Percentiles rank a stretch among this genome's conserved stretches.
Evolutionary conservation across 495 filamentous ascomycete species (phyloP).

Genomic region (Monascus purpureus): DNA sequence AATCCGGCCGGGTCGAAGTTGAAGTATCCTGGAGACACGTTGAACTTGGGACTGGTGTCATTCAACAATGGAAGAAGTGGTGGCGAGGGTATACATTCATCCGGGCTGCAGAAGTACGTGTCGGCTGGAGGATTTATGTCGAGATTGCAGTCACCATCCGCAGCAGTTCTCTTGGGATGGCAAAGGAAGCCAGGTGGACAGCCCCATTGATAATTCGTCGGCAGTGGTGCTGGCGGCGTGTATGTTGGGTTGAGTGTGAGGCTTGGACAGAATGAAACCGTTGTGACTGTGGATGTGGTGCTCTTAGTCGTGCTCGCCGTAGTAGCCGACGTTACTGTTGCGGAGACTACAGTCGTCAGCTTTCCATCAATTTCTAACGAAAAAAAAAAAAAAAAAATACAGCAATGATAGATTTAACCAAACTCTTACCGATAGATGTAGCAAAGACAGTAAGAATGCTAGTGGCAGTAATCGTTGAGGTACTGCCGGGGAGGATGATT

Average conservation of each 20-base stretch:
- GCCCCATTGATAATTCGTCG: conserved; percentile 34
- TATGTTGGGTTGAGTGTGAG: conserved; percentile 20
- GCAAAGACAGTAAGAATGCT: too few relatives aligned
- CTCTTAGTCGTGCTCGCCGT: neutral
- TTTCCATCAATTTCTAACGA: neutral
- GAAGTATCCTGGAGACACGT: conserved; percentile 14
- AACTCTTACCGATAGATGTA: too few relatives aligned
- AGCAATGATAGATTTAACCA: too few relatives aligned
- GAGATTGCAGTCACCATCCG: conserved; percentile 33
- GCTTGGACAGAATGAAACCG: conserved; percentile 14
- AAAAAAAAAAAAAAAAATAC: neutral
- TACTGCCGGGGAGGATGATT: too few relatives aligned
- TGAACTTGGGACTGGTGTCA: conserved; percentile 24
- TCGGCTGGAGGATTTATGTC: conserved; percentile 37
- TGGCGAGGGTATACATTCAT: conserved; percentile 38
- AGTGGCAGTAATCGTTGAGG: too few relatives aligned
- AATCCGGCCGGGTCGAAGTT: conserved; percentile 34
- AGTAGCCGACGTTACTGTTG: neutral
- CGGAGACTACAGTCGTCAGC: too few relatives aligned
- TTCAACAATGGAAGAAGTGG: conserved; percentile 12
- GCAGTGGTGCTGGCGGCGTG: conserved; percentile 15
- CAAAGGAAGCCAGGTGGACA: conserved; percentile 52
- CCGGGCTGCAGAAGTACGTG: conserved; percentile 38
- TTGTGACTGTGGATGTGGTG: conserved; percentile 5
- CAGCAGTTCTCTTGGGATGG: conserved; percentile 11